phyloP scores from a whole-genome alignment of 1,284 basidiomycete genomes.

The Fomitopsis schrenkii region DNA sequence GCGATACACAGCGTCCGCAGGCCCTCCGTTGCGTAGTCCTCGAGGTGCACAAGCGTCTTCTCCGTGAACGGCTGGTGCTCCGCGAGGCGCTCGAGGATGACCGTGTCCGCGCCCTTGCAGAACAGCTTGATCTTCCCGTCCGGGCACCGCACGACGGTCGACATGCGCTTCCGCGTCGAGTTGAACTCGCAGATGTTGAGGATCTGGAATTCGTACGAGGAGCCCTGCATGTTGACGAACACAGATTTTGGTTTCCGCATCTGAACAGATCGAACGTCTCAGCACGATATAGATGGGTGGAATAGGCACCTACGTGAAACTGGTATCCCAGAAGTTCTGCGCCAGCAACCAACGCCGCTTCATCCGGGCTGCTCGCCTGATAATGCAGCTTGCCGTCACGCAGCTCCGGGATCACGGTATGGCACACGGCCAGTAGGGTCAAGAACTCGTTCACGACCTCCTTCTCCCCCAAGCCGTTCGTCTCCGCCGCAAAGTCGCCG shows the following conservation, averaged over 20 bases:
- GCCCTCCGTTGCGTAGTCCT: constrained; percentile 98
- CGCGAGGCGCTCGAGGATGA: constrained; percentile 86
- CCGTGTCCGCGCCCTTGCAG: constrained; percentile 97
- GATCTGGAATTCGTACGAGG: constrained; percentile 81
- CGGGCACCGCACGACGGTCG: constrained; percentile 84
- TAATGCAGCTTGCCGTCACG: constrained; percentile 83
- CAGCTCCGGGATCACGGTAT: constrained; percentile 97
- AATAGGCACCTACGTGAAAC: constrained; percentile 70
- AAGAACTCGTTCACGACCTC: constrained; percentile 83
- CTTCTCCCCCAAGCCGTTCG: constrained; percentile 35
- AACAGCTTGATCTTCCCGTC: constrained; percentile 93
- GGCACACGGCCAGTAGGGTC: constrained; percentile 91
- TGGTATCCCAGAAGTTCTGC: constrained; percentile 92
- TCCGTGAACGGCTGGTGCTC: constrained; percentile 85
- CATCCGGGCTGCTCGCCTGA: constrained; percentile 97
- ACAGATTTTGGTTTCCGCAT: constrained; percentile 95
- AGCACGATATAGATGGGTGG: constrained; percentile 3
- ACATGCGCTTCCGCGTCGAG: constrained; percentile 97
- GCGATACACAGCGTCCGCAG: constrained; percentile 96
- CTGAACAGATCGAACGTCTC: constrained; percentile 35
- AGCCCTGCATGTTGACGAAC: constrained; percentile 79
- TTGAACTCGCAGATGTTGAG: constrained; percentile 99
- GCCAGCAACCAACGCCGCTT: constrained; percentile 93
- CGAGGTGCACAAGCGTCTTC: constrained; percentile 85
- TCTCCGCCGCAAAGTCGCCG: constrained; percentile 36